phyloP scores from a whole-genome alignment of 78 protist genomes.

The Dictyostelium intermedium region DNA sequence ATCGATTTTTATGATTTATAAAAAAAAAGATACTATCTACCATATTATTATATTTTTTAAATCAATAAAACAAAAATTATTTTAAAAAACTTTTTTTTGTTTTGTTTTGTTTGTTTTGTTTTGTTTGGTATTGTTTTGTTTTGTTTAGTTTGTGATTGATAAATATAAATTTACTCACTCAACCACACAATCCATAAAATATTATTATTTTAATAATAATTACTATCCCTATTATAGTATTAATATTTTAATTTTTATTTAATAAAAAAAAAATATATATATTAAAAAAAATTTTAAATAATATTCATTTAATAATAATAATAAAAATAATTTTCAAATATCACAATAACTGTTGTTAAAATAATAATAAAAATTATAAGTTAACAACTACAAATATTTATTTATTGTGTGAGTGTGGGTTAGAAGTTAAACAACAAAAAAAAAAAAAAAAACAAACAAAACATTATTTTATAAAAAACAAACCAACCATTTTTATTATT shows the following conservation, averaged over 20 bases:
- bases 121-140: background rate
- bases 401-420: background rate
- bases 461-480: background rate
- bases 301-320: background rate
- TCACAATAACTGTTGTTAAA: background rate
- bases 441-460: too few relatives aligned
- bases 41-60: background rate
- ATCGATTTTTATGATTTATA: background rate
- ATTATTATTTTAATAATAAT: too few relatives aligned
- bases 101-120: too few relatives aligned
- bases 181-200: background rate
- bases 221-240: background rate
- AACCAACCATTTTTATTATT: background rate
- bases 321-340: background rate
- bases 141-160: background rate
- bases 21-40: background rate
- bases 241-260: too few relatives aligned
- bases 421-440: background rate
- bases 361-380: too few relatives aligned
- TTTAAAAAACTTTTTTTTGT: background rate
- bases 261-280: too few relatives aligned
- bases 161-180: background rate
- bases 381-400: background rate
- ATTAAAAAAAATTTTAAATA: too few relatives aligned
- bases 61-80: background rate